Conservation (phyloP, 371 early-diverging fungal species). For the Thermomucor indicae-seudaticae region DNA sequence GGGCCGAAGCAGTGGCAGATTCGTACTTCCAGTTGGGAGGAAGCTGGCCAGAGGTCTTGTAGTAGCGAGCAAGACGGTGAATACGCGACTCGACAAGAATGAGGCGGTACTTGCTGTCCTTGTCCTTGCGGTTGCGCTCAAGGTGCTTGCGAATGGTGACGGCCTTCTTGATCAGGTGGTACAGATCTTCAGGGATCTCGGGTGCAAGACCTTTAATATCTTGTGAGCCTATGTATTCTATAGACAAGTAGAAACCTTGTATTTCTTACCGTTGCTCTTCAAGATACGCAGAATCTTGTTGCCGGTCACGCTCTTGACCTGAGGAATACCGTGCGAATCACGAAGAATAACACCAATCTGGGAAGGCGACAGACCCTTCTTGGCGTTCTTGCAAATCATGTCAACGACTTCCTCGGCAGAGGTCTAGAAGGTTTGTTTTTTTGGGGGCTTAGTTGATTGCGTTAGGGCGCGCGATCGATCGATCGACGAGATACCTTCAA, state of each 20-base stretch:
- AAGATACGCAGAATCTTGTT: conserved; percentile 96
- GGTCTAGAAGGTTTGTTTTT: conserved; percentile 43
- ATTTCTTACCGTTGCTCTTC: conserved; percentile 65
- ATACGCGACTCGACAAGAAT: conserved; percentile 99
- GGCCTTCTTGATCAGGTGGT: conserved; percentile 99
- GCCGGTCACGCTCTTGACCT: conserved; percentile 94
- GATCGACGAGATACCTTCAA: conserved; percentile 58
- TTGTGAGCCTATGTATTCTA: not conserved
- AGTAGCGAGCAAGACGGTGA: conserved; percentile 99
- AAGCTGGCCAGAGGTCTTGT: conserved; percentile 97
- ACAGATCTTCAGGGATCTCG: conserved; percentile 99
- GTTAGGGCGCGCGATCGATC: too few species aligned
- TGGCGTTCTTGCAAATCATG: conserved; percentile 98
- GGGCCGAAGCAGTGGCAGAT: conserved; percentile 47
- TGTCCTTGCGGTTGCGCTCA: conserved; percentile 99
- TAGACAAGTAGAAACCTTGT: not conserved
- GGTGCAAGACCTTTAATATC: conserved; percentile 68
- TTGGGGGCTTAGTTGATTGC: not conserved
- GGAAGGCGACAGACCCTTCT: conserved; percentile 99
- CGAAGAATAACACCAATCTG: conserved; percentile 99
- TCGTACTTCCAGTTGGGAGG: conserved; percentile 98
- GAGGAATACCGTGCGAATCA: conserved; percentile 98
- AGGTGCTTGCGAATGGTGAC: conserved; percentile 99
- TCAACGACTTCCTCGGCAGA: conserved; percentile 96
- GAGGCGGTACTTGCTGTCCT: conserved; percentile 99